These are phyloP conservation scores for Myrica gale DNA, from an alignment of 306 rosid species.

Conservation along the genomic window DNA sequence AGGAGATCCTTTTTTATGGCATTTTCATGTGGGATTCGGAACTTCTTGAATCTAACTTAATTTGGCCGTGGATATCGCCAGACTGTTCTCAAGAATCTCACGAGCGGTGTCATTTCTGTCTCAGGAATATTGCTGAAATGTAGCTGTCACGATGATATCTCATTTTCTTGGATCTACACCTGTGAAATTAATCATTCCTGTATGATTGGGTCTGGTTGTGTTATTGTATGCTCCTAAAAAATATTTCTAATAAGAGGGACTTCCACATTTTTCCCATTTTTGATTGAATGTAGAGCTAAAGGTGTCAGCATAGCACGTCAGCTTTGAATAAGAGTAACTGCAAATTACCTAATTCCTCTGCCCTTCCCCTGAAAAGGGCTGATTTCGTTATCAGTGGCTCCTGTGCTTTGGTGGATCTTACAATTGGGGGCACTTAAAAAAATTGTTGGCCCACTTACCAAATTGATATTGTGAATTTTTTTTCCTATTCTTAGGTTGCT, in stretches of 20 bases:
- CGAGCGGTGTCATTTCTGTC: neutral
- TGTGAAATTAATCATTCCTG: neutral
- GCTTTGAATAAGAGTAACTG: neutral
- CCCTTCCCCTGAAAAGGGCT: neutral
- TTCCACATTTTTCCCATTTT: neutral
- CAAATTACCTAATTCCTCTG: neutral
- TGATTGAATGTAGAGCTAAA: neutral
- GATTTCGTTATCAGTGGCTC: neutral
- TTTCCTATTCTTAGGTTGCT: constrained; percentile 40
- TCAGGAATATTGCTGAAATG: neutral
- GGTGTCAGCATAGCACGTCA: neutral
- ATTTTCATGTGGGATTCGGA: neutral
- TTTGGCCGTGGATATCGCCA: neutral
- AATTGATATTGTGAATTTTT: neutral
- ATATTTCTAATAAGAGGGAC: neutral
- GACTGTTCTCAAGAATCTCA: neutral
- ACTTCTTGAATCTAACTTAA: neutral
- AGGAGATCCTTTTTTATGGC: neutral
- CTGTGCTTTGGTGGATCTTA: neutral
- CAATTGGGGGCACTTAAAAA: neutral
- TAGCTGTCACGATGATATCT: neutral
- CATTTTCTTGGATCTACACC: neutral
- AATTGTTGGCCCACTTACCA: neutral
- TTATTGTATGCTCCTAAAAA: neutral
- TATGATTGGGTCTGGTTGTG: neutral